These are phyloP conservation scores for Cystofilobasidium capitatum DNA, from an alignment of 768 basidiomycete genomes.

Conservation along the genomic window DNA sequence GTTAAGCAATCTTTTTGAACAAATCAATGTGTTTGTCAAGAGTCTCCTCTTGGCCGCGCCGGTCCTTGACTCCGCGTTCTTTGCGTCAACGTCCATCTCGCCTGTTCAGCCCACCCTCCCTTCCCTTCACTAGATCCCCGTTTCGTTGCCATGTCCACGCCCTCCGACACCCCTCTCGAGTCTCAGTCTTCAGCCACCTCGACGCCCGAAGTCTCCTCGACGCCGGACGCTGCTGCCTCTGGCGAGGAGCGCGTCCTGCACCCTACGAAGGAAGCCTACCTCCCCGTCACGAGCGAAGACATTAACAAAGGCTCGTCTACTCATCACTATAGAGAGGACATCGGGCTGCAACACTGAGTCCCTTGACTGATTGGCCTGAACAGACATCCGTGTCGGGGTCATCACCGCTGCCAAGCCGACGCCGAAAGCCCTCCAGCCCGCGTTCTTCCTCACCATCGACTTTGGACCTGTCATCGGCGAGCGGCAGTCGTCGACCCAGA, in stretches of 20 bases:
- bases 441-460: constrained; percentile 20
- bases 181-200: not conserved
- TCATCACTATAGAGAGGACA: too few species aligned
- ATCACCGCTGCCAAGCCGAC: constrained; percentile 20
- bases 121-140: not conserved
- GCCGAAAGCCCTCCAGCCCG: constrained; percentile 24
- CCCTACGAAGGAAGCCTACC: constrained; percentile 25
- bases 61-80: not conserved
- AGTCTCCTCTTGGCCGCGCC: too few species aligned
- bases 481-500: constrained; percentile 23
- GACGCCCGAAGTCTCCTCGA: not conserved
- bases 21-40: too few species aligned
- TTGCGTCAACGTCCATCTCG: not conserved
- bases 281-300: constrained; percentile 5
- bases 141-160: not conserved
- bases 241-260: not conserved
- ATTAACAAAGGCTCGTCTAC: constrained; percentile 9
- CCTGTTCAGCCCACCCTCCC: not conserved
- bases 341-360: too few species aligned
- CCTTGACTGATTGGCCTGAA: not conserved
- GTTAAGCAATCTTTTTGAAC: too few species aligned
- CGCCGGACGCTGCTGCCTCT: not conserved
- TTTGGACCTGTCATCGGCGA: constrained; percentile 21
- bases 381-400: constrained; percentile 19
- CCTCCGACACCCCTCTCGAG: not conserved